These are phyloP conservation scores for Saccharomycodes ludwigii DNA, from an alignment of 805 yeast species.

Conservation along the genomic window DNA sequence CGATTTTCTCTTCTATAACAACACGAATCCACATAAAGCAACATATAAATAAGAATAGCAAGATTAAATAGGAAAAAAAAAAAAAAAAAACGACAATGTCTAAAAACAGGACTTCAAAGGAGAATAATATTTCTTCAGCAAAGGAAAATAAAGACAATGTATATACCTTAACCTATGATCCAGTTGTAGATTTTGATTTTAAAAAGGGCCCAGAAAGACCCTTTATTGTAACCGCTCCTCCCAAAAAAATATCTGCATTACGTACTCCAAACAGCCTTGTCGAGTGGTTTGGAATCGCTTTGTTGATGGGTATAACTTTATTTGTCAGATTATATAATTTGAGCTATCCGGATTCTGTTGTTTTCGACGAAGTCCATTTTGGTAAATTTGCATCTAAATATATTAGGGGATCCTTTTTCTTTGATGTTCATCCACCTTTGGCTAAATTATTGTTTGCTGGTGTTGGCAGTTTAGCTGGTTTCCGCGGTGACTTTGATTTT, in stretches of 20 bases:
- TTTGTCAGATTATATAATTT: constrained; percentile 51
- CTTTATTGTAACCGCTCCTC: constrained; percentile 41
- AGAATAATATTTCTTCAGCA: not conserved
- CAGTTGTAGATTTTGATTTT: constrained; percentile 33
- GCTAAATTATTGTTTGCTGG: constrained; percentile 69
- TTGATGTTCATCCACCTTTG: constrained; percentile 75
- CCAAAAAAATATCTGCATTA: constrained; percentile 25
- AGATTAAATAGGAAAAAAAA: not conserved
- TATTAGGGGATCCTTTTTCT: constrained; percentile 47
- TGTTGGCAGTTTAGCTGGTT: constrained; percentile 55
- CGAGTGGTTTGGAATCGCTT: constrained; percentile 30
- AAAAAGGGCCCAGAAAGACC: constrained; percentile 42
- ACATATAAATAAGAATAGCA: too few relatives aligned
- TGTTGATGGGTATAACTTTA: constrained; percentile 39
- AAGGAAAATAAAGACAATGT: constrained; percentile 1
- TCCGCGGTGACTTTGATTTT: constrained; percentile 58
- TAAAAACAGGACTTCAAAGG: not conserved
- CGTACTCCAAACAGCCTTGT: constrained; percentile 28
- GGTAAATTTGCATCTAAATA: constrained; percentile 93
- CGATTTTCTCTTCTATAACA: too few relatives aligned
- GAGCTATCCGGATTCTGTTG: constrained; percentile 65
- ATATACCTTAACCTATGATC: constrained; percentile 15
- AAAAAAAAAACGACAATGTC: not conserved
- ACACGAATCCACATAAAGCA: too few relatives aligned
- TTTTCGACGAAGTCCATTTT: constrained; percentile 88